Evolutionary conservation across 2,329 filamentous ascomycete genomes (phyloP).

Genomic region (Tolypocladium capitatum): DNA sequence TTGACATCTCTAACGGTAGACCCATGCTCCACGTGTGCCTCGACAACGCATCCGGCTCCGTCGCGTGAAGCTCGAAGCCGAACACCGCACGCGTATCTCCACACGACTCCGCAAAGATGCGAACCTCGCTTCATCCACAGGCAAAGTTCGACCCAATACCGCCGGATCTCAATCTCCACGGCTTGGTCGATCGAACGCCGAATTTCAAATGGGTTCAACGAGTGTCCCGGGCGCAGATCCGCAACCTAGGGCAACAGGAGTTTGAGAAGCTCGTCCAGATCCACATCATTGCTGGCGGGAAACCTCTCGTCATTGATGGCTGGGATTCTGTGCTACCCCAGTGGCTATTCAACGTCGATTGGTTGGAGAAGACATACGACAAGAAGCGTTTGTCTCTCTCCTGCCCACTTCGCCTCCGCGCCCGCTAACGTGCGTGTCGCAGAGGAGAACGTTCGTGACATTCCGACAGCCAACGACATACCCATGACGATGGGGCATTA

Average conservation of each 20-base stretch:
- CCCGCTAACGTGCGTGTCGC: slow-evolving; percentile 9
- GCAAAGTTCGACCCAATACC: slow-evolving; percentile 87
- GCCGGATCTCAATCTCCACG: slow-evolving; percentile 66
- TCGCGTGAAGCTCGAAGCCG: background rate
- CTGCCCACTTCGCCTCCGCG: background rate
- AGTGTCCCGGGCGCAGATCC: slow-evolving; percentile 66
- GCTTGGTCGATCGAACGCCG: slow-evolving; percentile 60
- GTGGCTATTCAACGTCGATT: slow-evolving; percentile 65
- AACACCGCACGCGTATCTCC: background rate
- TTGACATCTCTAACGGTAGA: background rate
- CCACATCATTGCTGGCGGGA: slow-evolving; percentile 74
- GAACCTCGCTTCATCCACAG: slow-evolving; percentile 58
- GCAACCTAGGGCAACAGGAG: slow-evolving; percentile 58
- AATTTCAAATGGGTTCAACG: slow-evolving; percentile 83
- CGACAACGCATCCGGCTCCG: background rate
- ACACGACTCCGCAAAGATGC: slow-evolving; percentile 41
- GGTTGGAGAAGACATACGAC: slow-evolving; percentile 67
- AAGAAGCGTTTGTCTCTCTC: slow-evolving; percentile 56
- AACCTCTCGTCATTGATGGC: slow-evolving; percentile 81
- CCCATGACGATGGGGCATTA: slow-evolving; percentile 86
- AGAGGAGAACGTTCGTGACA: slow-evolving; percentile 79
- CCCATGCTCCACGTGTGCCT: background rate
- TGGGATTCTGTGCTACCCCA: slow-evolving; percentile 66
- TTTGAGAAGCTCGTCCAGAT: slow-evolving; percentile 78
- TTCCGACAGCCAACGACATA: slow-evolving; percentile 58